Percentiles rank a stretch among this genome's conserved stretches.
These are phyloP conservation scores for Takakia lepidozioides DNA, from an alignment of 225 moss, liverwort and hornwort species.

Conservation along the genomic window DNA sequence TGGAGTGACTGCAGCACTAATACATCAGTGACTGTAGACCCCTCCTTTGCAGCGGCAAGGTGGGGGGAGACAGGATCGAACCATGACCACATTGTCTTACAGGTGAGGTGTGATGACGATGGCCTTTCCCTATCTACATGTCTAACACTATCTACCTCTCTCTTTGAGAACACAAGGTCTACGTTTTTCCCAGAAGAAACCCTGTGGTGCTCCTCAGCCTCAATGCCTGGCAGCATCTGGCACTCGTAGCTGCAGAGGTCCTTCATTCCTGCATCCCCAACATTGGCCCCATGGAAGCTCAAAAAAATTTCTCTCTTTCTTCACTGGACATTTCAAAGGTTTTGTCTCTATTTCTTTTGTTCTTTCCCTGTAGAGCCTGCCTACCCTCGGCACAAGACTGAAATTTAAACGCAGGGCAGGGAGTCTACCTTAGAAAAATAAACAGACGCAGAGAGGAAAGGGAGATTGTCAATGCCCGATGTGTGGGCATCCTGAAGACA, in stretches of 20 bases:
- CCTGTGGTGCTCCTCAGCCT: slow-evolving; percentile 11
- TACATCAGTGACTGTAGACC: slow-evolving; percentile 49
- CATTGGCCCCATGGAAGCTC: too few relatives aligned
- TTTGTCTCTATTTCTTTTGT: too few relatives aligned
- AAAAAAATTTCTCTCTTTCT: too few relatives aligned
- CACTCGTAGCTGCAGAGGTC: slow-evolving; percentile 58
- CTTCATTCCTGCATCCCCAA: slow-evolving; percentile 35
- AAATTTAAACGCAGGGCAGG: too few relatives aligned
- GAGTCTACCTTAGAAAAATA: too few relatives aligned
- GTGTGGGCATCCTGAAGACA: too few relatives aligned
- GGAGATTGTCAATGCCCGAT: too few relatives aligned
- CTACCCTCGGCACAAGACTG: too few relatives aligned
- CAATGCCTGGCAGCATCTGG: slow-evolving; percentile 40
- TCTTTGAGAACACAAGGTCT: background rate
- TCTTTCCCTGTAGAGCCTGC: too few relatives aligned
- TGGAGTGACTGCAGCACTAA: slow-evolving; percentile 46
- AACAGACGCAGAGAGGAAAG: too few relatives aligned
- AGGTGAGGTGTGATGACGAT: slow-evolving; percentile 50
- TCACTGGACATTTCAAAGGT: too few relatives aligned
- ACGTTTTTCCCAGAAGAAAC: slow-evolving; percentile 5
- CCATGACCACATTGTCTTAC: slow-evolving; percentile 96
- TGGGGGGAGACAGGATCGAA: slow-evolving; percentile 86
- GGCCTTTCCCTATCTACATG: slow-evolving; percentile 8
- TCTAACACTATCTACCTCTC: background rate
- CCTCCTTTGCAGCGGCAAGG: slow-evolving; percentile 68